A percentile compares a stretch with the other conserved stretches of the same genome.
Conservation (phyloP, 257 asterid species). For the Galeopsis tetrahit region DNA sequence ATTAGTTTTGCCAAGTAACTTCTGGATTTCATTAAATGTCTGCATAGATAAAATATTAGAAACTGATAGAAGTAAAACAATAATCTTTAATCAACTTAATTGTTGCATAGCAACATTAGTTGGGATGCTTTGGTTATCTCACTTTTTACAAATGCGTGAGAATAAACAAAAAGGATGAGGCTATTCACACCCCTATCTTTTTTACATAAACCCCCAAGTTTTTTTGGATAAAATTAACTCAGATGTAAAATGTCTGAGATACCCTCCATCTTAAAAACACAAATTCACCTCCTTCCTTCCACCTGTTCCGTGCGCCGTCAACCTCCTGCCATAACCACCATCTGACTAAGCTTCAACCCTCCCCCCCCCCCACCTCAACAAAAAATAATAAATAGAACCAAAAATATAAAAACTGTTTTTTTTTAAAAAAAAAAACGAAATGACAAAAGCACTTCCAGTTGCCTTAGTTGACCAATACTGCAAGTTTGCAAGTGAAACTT, state of each 20-base stretch:
- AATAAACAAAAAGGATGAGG: neutral
- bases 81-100: constrained; percentile 14
- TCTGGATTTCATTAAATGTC: constrained; percentile 87
- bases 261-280: constrained; percentile 1
- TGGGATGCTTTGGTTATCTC: neutral
- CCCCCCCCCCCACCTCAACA: neutral
- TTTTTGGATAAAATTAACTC: neutral
- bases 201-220: neutral
- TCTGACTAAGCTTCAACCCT: no score
- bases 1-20: constrained; percentile 72
- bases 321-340: no score
- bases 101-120: neutral
- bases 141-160: neutral
- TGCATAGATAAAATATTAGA: constrained; percentile 41
- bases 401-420: neutral
- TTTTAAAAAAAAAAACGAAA: neutral
- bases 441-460: constrained; percentile 4
- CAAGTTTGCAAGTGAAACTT: neutral
- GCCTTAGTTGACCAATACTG: constrained; percentile 12
- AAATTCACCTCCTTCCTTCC: neutral
- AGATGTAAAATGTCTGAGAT: neutral
- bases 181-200: neutral
- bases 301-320: no score
- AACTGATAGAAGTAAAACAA: constrained; percentile 11
- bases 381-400: neutral